Evolutionary conservation across 305 asterid genomes (phyloP), one percentile per base, ranked within the genome.

Genomic region (Stenogyne calaminthoides): DNA sequence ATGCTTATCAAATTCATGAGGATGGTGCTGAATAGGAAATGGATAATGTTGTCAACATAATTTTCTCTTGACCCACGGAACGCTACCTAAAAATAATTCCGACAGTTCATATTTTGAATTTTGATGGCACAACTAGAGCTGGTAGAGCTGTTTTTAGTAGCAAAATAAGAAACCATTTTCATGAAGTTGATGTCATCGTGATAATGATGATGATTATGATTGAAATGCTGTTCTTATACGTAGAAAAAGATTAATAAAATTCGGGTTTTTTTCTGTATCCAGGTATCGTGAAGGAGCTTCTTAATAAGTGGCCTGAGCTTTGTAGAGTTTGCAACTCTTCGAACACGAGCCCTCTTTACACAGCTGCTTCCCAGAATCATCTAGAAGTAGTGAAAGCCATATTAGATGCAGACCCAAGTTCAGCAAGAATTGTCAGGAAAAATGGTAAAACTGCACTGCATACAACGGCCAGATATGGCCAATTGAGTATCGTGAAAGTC

Each of bases 391-490:
- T 92, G 61, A 92, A 85, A 49, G 95, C 96, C 61, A 92, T 95
- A 76, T 78, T 95, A 80, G 99, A 95, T 79, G 89, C 92, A 6
- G 97, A 95, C 47, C 81, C 37, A 70, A 82, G 85, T 80, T 83
- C 91, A 2, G 77, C 87, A 22, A 80, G 86, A 52, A 95, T 91
- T 65, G 94, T 95, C n/a, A 84, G 99, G 82, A 95, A 90, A 80
- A 95, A 95, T 27, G 99, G 98, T 11, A 95, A 95, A 82, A 92
- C 99, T 0, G 90, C 98, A 12, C 56, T 95, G 81, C 99, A 95
- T 80, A 89, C 92, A 10, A 90, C 97, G 19, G 99, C 84, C 19
- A 88, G 99, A 79, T 92, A 92, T 75, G 98, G 98, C 55, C 89
- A 70, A 63, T 18, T 84, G 52, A 80, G 84, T 66, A 82, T 95